A percentile compares a stretch with the other conserved stretches of the same genome.
Conservation (phyloP, 768 basidiomycete species). For the Nidula microcarpa region DNA sequence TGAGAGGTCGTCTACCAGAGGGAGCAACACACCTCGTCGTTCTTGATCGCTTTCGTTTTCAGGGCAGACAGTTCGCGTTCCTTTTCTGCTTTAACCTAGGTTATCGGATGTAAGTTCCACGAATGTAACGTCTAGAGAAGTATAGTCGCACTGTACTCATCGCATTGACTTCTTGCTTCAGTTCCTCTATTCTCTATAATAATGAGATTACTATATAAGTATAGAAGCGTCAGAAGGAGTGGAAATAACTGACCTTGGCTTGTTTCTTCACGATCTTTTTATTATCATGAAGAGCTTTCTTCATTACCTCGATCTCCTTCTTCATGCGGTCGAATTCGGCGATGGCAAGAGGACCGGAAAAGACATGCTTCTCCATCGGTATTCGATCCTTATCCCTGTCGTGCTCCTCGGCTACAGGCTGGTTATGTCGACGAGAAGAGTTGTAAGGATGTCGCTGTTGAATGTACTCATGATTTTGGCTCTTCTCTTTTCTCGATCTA, state of each 20-base stretch:
- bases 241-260: slow-evolving; percentile 38
- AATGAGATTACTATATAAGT: neutral
- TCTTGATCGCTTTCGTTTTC: slow-evolving; percentile 43
- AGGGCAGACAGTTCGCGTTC: slow-evolving; percentile 40
- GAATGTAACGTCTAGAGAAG: neutral
- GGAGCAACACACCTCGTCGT: slow-evolving; percentile 48
- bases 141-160: slow-evolving; percentile 16
- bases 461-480: neutral
- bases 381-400: slow-evolving; percentile 9
- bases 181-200: slow-evolving; percentile 50
- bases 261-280: slow-evolving; percentile 55
- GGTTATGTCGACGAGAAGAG: slow-evolving; percentile 8
- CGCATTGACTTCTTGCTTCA: slow-evolving; percentile 30
- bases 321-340: slow-evolving; percentile 53
- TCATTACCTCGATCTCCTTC: slow-evolving; percentile 54
- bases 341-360: slow-evolving; percentile 31
- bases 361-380: slow-evolving; percentile 11
- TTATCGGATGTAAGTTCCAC: neutral
- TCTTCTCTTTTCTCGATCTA: neutral
- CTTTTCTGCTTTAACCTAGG: slow-evolving; percentile 41
- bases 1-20: neutral
- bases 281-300: slow-evolving; percentile 40
- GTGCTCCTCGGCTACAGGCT: slow-evolving; percentile 3
- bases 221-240: neutral
- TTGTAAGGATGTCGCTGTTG: neutral